Evolutionary conservation across 2,329 filamentous ascomycete species (phyloP).

Genomic region (Penicillium psychrosexuale): DNA sequence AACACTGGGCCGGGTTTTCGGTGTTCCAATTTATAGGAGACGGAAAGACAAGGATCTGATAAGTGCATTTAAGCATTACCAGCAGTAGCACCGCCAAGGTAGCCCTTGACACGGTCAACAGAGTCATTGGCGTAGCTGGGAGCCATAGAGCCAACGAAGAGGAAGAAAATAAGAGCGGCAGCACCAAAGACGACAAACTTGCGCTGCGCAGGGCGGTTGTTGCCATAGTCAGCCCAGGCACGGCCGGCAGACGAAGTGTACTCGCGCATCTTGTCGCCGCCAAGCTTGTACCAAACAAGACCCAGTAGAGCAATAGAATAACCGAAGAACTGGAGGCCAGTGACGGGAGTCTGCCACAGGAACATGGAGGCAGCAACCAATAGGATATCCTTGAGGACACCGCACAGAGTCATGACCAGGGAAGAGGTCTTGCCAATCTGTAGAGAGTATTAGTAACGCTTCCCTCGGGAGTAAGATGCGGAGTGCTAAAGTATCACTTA

Average conservation of each 20-base stretch:
- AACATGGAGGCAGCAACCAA: constrained; percentile 73
- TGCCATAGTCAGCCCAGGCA: constrained; percentile 83
- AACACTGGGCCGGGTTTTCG: background rate
- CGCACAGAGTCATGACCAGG: constrained; percentile 78
- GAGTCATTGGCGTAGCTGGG: constrained; percentile 48
- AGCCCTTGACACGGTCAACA: constrained; percentile 35
- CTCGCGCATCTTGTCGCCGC: constrained; percentile 75
- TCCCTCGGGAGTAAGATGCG: background rate
- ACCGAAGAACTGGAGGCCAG: constrained; percentile 68
- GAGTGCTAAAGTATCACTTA: constrained; percentile 47
- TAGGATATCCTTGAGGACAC: constrained; percentile 84
- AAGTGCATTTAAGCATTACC: constrained; percentile 30
- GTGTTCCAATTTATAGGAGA: constrained; percentile 1
- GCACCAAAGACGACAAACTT: constrained; percentile 69
- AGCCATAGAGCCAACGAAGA: constrained; percentile 63
- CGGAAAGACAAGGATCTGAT: background rate
- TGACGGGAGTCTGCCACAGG: constrained; percentile 72
- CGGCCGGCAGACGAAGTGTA: constrained; percentile 70
- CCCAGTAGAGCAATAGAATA: constrained; percentile 69
- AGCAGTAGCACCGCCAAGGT: constrained; percentile 35
- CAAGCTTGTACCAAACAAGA: constrained; percentile 67
- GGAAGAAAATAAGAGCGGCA: constrained; percentile 64
- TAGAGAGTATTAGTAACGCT: background rate
- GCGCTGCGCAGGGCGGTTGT: constrained; percentile 70
- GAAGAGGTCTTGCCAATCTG: constrained; percentile 87